Evolutionary conservation across 2,329 filamentous ascomycete genomes (phyloP), one percentile per base, ranked within the genome.

Genomic region (Aureobasidium leucospermi): DNA sequence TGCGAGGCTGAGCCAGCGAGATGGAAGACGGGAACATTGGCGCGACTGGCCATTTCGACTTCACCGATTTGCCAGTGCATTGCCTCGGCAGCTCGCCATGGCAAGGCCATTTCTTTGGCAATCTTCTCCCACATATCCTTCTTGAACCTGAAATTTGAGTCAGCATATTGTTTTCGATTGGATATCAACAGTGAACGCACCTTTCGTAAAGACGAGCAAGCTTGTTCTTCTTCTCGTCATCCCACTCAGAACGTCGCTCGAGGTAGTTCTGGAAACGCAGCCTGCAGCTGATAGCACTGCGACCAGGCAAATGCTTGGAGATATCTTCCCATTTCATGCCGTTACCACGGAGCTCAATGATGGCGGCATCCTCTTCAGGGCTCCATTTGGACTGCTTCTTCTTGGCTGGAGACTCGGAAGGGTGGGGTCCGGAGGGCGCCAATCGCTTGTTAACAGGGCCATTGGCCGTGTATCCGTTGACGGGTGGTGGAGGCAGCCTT

Each of bases 291-390:
- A 96, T 96, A 60, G 91, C 87, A 74, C 91, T 96, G 67, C 94
- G 85, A 63, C 93, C 93, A 2, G 91, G 92, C 52, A 97, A 78
- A 58, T 87, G 84, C 77, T 93, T 95, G 63, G 90, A 95, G 68
- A 97, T 96, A 73, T 97, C 93, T 71, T 97, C 93, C 94, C 93
- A 97, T 72, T 97, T 97, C 90, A 96, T 96, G 8, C 90, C 89
- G 67, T 86, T 86, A 39, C 90, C 90, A 60, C 93, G 85, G 63
- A 97, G 82, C 72, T 95, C 89, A 67, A 96, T 96, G 67, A 96
- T 96, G 51, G 94, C 78, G n/a, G 88, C 85, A 73, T 97, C 91
- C 73, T 97, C 93, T 63, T 96, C 90, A 0, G 88, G 81, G 5
- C 90, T 95, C 94, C 94, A 97, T 75, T 97, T 97, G 70, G 90